Percentiles rank a stretch among this genome's conserved stretches.
phyloP scores from a whole-genome alignment of 2,329 filamentous ascomycete genomes.

The Dothideomycetes sp. region DNA sequence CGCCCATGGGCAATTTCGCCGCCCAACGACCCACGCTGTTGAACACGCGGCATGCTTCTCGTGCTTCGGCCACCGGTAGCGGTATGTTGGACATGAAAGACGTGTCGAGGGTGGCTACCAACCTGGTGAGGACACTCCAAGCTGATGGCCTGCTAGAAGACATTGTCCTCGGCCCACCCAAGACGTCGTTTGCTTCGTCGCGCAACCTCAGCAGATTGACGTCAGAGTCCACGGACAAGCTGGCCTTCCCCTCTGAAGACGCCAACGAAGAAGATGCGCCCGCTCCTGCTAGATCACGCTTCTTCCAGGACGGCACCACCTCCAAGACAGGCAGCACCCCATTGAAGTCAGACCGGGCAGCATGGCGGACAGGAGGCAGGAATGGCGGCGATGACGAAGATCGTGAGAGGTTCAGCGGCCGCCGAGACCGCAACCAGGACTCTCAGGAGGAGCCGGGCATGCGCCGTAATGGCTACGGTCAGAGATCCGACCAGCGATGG shows the following conservation, averaged over 20 bases:
- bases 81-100: not conserved
- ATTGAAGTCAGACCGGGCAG: slow-evolving; percentile 20
- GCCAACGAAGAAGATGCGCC: slow-evolving; percentile 28
- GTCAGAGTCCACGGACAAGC: slow-evolving; percentile 19
- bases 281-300: slow-evolving; percentile 24
- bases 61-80: slow-evolving; percentile 5
- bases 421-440: slow-evolving; percentile 37
- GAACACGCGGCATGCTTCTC: slow-evolving; percentile 14
- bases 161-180: slow-evolving; percentile 74
- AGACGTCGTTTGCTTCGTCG: slow-evolving; percentile 72
- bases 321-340: slow-evolving; percentile 28
- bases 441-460: slow-evolving; percentile 35
- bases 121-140: slow-evolving; percentile 3
- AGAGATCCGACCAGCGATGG: slow-evolving; percentile 63
- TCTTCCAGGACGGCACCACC: slow-evolving; percentile 30
- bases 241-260: slow-evolving; percentile 16
- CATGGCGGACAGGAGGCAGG: slow-evolving; percentile 57
- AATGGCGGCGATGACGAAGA: slow-evolving; percentile 53
- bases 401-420: slow-evolving; percentile 40
- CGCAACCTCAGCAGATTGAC: slow-evolving; percentile 36
- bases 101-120: not conserved
- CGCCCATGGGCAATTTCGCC: slow-evolving; percentile 26
- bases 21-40: slow-evolving; percentile 20
- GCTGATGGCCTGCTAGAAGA: slow-evolving; percentile 44
- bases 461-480: slow-evolving; percentile 51